These are phyloP conservation scores for Russula ochroleuca DNA, from an alignment of 768 basidiomycete species.

Conservation along the genomic window DNA sequence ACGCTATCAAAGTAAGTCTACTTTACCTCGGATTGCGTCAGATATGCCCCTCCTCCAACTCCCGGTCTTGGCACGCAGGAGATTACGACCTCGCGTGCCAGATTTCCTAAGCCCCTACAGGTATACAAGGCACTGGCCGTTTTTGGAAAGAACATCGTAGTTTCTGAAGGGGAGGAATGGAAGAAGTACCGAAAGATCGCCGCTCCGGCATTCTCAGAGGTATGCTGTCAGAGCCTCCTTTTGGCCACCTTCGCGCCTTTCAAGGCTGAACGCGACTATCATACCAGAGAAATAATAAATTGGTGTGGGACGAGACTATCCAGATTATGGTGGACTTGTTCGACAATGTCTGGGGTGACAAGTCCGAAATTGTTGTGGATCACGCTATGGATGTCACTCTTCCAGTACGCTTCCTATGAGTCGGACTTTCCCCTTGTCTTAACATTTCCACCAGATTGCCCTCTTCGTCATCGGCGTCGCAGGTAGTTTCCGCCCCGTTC, in stretches of 20 bases:
- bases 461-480: constrained; percentile 54
- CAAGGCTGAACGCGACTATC: not conserved
- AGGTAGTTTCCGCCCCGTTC: constrained; percentile 27
- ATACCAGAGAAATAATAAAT: constrained; percentile 36
- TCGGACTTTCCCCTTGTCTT: no score
- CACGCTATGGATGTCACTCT: constrained; percentile 51
- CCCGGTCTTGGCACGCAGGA: constrained; percentile 43
- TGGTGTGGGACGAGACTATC: constrained; percentile 40
- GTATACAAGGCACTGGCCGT: constrained; percentile 44
- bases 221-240: constrained; percentile 27
- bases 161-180: constrained; percentile 61
- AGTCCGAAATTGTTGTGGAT: constrained; percentile 40
- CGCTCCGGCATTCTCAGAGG: constrained; percentile 64
- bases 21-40: not conserved
- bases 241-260: not conserved
- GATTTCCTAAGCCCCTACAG: constrained; percentile 54
- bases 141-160: constrained; percentile 62
- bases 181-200: constrained; percentile 59
- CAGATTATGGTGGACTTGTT: constrained; percentile 34
- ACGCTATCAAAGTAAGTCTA: constrained; percentile 19
- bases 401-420: constrained; percentile 38
- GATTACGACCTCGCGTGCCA: constrained; percentile 43
- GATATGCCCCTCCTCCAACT: not conserved
- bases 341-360: constrained; percentile 45
- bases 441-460: constrained; percentile 42